Evolutionary conservation across 1,284 basidiomycete species (phyloP), one percentile per base, ranked within the genome.

Genomic region (Vanrija humicola): DNA sequence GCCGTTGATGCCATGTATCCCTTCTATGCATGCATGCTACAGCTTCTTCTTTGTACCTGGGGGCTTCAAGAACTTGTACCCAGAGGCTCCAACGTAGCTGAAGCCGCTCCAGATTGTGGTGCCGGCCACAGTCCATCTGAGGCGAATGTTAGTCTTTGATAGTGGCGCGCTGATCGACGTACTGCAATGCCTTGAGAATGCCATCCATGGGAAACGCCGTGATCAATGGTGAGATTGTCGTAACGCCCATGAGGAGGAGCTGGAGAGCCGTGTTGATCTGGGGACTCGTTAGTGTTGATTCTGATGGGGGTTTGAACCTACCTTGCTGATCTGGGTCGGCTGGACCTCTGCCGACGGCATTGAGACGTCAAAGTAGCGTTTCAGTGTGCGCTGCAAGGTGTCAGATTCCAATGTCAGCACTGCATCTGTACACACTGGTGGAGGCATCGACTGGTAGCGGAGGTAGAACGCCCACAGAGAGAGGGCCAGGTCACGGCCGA

Each of bases 191-290:
- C 44, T 82, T 78, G 9, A 95, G 75, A 26, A 80, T 48, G 4
- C 76, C 74, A 4, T 89, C 73, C 45, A 87, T 83, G 40, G 84
- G 73, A 0, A 50, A 29, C 2, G 87, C 84, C 16, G 46, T 43
- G 2, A 93, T 70, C 28, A 97, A 79, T 0, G 94, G 94, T 46
- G 84, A 85, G 46, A 96, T 79, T 0, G 93, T 96, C 1, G 91
- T 90, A 0, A 81, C 73, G 1, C 91, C 94, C 86, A 98, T 95
- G 12, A 98, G 80, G 5, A 88, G 71, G 6, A 98, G 83, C 75
- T 98, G 95, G 3, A 98, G 81, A 7, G 89, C 88, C 0, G 95
- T 98, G 73, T 98, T 98, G 65, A 90, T 82, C 89, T 95, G 61
- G 5, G 28, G 6, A 43, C 25, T n/a, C 6, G 63, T 42, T 56